Evolutionary conservation across 257 asterid species (phyloP).

Genomic region (Handroanthus guayacan): DNA sequence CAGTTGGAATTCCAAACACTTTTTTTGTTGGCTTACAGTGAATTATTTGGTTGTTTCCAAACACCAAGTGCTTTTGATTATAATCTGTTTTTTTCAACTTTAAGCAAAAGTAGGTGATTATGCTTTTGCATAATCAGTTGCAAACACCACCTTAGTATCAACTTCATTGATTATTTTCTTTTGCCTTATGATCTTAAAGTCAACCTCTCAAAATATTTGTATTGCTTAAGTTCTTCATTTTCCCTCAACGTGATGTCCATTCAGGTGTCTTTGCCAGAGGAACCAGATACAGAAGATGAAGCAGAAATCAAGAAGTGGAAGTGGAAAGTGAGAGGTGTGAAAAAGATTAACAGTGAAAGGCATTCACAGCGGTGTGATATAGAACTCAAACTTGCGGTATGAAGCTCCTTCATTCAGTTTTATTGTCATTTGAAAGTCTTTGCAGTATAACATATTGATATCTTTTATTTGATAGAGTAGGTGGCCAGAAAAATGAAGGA

Average conservation of each 20-base stretch:
- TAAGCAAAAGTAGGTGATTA: too few relatives aligned
- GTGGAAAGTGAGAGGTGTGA: constrained; percentile 74
- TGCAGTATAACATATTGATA: constrained; percentile 29
- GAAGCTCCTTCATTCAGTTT: constrained; percentile 43
- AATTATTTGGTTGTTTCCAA: too few relatives aligned
- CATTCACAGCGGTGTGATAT: constrained; percentile 94
- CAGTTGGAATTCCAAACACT: too few relatives aligned
- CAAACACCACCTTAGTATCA: too few relatives aligned
- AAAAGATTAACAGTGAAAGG: constrained; percentile 84
- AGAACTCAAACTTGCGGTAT: constrained; percentile 96
- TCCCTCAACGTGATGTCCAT: constrained; percentile 24
- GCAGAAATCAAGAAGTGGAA: constrained; percentile 78
- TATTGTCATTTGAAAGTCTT: constrained; percentile 14
- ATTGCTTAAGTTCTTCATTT: constrained; percentile 32
- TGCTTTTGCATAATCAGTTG: too few relatives aligned
- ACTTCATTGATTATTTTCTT: neutral
- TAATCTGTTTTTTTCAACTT: too few relatives aligned
- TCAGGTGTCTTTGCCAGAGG: constrained; percentile 85
- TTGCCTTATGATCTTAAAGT: neutral
- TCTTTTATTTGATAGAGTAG: constrained; percentile 57
- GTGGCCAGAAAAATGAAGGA: constrained; percentile 97
- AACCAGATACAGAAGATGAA: constrained; percentile 86
- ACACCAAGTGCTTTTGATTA: too few relatives aligned
- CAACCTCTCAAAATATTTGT: neutral
- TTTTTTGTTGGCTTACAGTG: too few relatives aligned